Evolutionary conservation across 2,329 filamentous ascomycete species (phyloP).

Genomic region (Neurospora crassa): DNA sequence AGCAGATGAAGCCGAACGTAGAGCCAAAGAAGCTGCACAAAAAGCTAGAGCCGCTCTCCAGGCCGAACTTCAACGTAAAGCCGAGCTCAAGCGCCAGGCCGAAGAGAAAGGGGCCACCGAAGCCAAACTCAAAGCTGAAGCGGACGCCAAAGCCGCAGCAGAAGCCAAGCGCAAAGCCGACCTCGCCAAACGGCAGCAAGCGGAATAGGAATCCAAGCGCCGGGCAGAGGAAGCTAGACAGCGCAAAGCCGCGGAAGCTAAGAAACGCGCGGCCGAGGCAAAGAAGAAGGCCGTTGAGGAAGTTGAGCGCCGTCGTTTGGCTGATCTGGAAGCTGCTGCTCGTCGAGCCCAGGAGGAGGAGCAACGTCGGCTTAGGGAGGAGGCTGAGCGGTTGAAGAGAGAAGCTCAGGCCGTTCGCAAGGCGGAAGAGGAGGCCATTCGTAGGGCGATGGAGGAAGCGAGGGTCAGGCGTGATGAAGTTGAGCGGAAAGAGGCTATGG

Average conservation of each 20-base stretch:
- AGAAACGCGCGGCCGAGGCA: not conserved
- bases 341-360: not conserved
- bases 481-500: not conserved
- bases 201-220: not conserved
- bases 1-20: not conserved
- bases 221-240: not conserved
- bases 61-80: not conserved
- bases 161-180: not conserved
- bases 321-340: not conserved
- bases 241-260: not conserved
- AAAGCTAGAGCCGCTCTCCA: not conserved
- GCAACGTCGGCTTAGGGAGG: not conserved
- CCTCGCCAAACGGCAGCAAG: not conserved
- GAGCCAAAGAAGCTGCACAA: not conserved
- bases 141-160: not conserved
- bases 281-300: not conserved
- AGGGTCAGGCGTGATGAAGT: not conserved
- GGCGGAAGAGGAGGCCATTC: not conserved
- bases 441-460: not conserved
- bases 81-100: not conserved
- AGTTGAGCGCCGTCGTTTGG: not conserved
- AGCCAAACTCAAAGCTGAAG: not conserved
- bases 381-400: not conserved
- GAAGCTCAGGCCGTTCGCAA: not conserved
- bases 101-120: not conserved